Base-by-base conservation (phyloP, 345 rosid genomes). In the Brassica cretica region DNA sequence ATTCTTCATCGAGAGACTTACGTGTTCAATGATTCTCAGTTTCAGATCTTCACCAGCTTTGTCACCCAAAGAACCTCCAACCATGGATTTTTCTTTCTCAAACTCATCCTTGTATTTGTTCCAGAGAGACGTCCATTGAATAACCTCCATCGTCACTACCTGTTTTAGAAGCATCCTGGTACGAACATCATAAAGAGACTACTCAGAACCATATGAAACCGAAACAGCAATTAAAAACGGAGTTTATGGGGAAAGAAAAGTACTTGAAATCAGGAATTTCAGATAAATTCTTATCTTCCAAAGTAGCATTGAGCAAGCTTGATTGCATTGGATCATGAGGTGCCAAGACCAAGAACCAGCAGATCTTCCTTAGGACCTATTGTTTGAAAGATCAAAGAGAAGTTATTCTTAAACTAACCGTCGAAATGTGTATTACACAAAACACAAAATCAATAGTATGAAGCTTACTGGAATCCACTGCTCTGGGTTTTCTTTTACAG, bases 51-150 rank as follows among this genome's bases (percentile, higher is more conserved):
- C 99, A 8, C 92, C 94, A 55, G 99, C 99, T 85, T 91, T 96
- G 63, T 89, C 92, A 70, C 86, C 93, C 87, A 96, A 86, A 39
- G 96, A 84, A 60, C 98, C 93, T 75, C 99, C 98, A 68, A 89
- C 87, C 89, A 89, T 80, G 87, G 85, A 77, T 84, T 85, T 88
- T 83, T 93, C 99, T 68, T 84, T 85, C 70, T 91, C 97, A 81
- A 96, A 96, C 78, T 96, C 99, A 68, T 86, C 92, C 78, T 88
- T 83, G 82, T 87, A 93, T 24, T 84, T 74, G 86, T 82, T 87
- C 99, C 98, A 96, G 65, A 96, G 94, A 66, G 94, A 82, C 58
- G 96, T 96, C 99, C 99, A 93, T 62, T 86, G 96, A 76, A 96
- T 86, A 76, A 96, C 98, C 88, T 96, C 99, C 98, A 93, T 90